Percentiles rank a stretch among this genome's conserved stretches.
These are phyloP conservation scores for Cymbopogon citratus DNA, from an alignment of 176 grass and related monocot genomes.

Conservation along the genomic window DNA sequence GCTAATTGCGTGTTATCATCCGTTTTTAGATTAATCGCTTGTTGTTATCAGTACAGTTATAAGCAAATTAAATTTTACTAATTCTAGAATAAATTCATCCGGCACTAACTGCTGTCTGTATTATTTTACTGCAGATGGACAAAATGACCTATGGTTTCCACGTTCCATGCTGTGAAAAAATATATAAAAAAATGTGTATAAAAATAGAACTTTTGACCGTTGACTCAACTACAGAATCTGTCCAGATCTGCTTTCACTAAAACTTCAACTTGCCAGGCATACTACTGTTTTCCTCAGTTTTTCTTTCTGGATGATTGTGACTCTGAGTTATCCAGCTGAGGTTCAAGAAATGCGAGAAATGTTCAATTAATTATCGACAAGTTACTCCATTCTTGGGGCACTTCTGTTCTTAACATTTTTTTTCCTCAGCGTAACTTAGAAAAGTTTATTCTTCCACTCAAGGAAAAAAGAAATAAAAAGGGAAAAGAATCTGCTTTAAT, in stretches of 20 bases:
- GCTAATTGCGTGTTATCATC: neutral
- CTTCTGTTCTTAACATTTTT: neutral
- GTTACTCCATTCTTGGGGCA: neutral
- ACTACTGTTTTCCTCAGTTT: neutral
- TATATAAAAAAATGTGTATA: neutral
- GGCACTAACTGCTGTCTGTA: neutral
- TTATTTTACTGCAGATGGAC: neutral
- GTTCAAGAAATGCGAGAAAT: neutral
- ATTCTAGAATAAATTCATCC: neutral
- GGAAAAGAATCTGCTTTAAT: neutral
- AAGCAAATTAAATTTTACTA: neutral
- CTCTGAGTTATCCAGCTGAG: neutral
- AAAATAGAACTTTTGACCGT: neutral
- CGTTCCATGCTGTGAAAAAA: neutral
- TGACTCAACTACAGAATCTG: neutral
- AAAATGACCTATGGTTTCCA: slow-evolving; percentile 13
- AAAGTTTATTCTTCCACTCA: neutral
- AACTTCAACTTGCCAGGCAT: neutral
- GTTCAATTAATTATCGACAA: neutral
- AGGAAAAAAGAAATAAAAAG: neutral
- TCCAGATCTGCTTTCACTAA: neutral
- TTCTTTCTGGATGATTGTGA: neutral
- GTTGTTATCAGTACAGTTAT: neutral
- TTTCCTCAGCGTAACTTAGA: neutral
- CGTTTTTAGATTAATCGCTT: neutral